Evolutionary conservation across 306 rosid genomes (phyloP), one percentile per base, ranked within the genome.

Genomic region (Dalbergia cochinchinensis): DNA sequence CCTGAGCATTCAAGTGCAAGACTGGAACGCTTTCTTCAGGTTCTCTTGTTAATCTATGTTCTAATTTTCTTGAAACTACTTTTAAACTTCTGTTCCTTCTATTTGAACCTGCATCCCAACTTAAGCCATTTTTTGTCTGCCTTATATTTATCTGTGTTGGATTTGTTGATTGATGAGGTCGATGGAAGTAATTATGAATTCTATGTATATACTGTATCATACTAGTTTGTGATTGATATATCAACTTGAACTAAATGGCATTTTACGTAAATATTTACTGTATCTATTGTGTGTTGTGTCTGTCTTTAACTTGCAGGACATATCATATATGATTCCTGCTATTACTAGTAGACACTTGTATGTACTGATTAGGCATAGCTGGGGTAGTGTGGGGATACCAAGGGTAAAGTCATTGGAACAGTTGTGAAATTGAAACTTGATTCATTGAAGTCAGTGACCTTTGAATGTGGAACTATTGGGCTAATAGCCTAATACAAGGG

Each of bases 1-100:
- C 99, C 99, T 78, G 99, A 92, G 85, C 99, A 95, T 88, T 92
- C 97, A 60, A 93, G 98, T 89, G 97, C 91, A 58, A 85, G 92
- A 75, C 39, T 93, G 87, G 99, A 95, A 83, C 92, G 99, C 74
- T 95, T 87, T 83, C 99, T 95, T 80, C 99, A 90, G 98, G 99
- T 95, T 82, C 37, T 41, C 41, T 77, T 71, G 47, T 54, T 55
- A 67, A 67, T 76, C 65, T 34, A 16, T 83, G 12, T 22, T 65
- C 53, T 71, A 41, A 71, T 42, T 44, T 91, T 22, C 50, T 59
- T 79, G 22, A 20, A 67, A 48, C 59, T 16, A 41, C 4, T 47
- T 51, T 50, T 55, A 5, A 74, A 16, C 45, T 39, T 54, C 57
- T 41, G 13, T 33, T 50, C 16, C 57, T 41, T 78, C 22, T 64